phyloP scores from a whole-genome alignment of 495 filamentous ascomycete species.

The Aspergillus indologenus region DNA sequence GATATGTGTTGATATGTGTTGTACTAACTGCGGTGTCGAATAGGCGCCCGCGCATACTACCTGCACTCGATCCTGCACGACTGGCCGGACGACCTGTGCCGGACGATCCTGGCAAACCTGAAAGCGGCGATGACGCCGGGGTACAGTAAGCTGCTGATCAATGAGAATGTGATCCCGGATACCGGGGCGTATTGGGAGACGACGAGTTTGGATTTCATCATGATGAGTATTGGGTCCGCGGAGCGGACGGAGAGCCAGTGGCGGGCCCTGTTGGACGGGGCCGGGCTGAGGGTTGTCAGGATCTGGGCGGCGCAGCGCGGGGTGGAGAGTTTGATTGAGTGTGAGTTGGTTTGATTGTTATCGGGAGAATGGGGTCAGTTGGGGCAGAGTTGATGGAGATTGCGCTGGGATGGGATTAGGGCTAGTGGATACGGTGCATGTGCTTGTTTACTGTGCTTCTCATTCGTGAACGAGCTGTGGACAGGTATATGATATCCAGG shows the following conservation, averaged over 20 bases:
- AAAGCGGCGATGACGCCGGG: conserved; percentile 31
- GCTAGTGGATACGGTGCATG: too few species aligned
- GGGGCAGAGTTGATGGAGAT: too few species aligned
- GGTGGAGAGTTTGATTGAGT: conserved; percentile 32
- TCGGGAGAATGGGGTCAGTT: too few species aligned
- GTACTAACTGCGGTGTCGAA: background rate
- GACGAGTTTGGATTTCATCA: conserved; percentile 26
- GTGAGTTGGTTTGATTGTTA: conserved; percentile 22
- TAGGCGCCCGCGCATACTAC: conserved; percentile 41
- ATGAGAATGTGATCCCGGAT: conserved; percentile 31
- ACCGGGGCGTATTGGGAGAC: conserved; percentile 22
- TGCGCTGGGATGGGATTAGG: too few species aligned
- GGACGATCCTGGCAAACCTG: conserved; percentile 35
- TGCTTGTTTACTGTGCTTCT: too few species aligned
- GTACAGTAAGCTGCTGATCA: conserved; percentile 37
- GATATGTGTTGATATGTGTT: background rate
- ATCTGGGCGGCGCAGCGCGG: conserved; percentile 25
- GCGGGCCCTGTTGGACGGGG: conserved; percentile 20
- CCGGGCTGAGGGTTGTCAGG: conserved; percentile 28
- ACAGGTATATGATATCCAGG: too few species aligned
- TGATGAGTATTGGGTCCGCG: conserved; percentile 21
- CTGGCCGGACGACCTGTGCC: conserved; percentile 43
- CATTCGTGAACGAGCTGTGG: too few species aligned
- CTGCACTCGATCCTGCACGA: conserved; percentile 45
- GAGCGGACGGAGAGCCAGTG: conserved; percentile 28